Conservation (phyloP, 306 rosid species). For the Corylus avellana region DNA sequence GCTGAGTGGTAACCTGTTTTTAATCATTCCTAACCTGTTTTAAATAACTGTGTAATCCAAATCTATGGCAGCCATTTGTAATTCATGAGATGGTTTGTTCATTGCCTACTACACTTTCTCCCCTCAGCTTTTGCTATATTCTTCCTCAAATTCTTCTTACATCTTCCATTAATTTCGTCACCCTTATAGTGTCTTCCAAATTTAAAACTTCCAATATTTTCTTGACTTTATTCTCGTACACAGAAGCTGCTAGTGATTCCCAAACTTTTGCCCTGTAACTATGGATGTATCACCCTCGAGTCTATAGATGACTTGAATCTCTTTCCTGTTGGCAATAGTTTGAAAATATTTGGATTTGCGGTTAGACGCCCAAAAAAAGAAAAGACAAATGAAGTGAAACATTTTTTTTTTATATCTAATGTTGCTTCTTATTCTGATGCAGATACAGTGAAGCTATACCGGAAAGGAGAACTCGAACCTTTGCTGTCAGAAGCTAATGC, state of each 20-base stretch:
- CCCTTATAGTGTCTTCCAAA: background rate
- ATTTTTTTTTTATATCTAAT: background rate
- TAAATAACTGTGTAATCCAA: background rate
- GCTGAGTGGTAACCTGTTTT: background rate
- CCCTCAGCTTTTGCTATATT: background rate
- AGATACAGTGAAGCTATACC: slow-evolving; percentile 87
- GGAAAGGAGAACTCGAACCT: slow-evolving; percentile 84
- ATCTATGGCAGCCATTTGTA: background rate
- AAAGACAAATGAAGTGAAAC: background rate
- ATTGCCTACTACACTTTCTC: background rate
- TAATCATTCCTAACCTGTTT: background rate
- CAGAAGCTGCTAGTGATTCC: background rate
- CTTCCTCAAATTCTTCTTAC: background rate
- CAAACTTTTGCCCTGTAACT: background rate
- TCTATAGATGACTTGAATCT: background rate
- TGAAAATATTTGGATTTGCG: background rate
- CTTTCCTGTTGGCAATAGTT: background rate
- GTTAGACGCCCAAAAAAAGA: background rate
- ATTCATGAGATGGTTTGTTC: background rate
- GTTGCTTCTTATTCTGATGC: slow-evolving; percentile 36
- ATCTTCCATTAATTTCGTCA: background rate
- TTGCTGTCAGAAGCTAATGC: slow-evolving; percentile 72
- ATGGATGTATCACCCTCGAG: background rate
- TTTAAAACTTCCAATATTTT: background rate
- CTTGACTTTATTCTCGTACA: background rate